Evolutionary conservation across 2,329 filamentous ascomycete species (phyloP), one percentile per base, ranked within the genome.

Genomic region (Ophiostoma sp.): DNA sequence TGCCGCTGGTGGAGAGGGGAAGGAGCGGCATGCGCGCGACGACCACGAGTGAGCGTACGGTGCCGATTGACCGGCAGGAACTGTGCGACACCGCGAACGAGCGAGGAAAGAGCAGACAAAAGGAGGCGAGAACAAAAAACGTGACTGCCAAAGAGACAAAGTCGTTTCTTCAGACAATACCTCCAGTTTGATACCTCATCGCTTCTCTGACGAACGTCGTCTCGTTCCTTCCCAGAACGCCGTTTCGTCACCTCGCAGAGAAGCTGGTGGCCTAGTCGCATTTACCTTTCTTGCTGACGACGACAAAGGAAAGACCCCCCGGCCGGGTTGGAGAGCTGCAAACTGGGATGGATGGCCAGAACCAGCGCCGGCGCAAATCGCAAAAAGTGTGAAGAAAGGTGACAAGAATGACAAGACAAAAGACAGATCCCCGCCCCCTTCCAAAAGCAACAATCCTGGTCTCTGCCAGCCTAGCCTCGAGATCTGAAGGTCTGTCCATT

Each of bases 1-100:
- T 72, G 70, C 70, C 59, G 59, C 70, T 72, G 70, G 70, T 50
- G 22, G 64, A 42, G 33, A 22, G 61, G 25, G 57, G 63, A 31
- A 31, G 39, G 39, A 48, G 42, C 70, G 70, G 70, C 59, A 55
- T 66, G 70, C 59, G 70, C 70, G 45, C 45, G 45, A 50, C 39
- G 42, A 28, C 17, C 12, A 45, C 25, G 50, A 61, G 69, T 31
- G 33, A 45, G 57, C 22, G 42, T 72, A 72, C 72, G 69, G 72
- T 69, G 57, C 72, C 66, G 66, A 73, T 73, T 73, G 66, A 70
- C 72, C 19, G 70, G 45, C 70, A 66, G 31, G 59, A 72, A 72
- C 70, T 72, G 70, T 72, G 70, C 70, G 45, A 55, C 59, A 50
- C 36, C 25, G 59, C 45, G 15, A 66, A 72, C 59, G 57, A 52